These are phyloP conservation scores for Perkinsus olseni DNA, from an alignment of 169 alveolate genomes.

Conservation along the genomic window DNA sequence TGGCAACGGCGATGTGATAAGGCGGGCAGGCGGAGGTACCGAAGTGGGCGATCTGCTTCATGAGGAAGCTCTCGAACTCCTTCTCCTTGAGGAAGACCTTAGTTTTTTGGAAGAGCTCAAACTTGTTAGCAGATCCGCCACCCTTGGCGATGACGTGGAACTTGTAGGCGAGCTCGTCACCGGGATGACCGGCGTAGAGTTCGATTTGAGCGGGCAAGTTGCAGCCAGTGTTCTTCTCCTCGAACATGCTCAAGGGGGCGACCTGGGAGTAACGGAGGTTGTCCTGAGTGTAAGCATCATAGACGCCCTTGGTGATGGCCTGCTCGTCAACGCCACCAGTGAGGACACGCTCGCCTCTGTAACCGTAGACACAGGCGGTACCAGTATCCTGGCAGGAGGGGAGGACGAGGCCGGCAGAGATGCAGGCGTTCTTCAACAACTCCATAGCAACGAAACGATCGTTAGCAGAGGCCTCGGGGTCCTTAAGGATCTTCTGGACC, in stretches of 20 bases:
- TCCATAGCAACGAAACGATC: slow-evolving; percentile 68
- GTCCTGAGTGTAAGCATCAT: slow-evolving; percentile 60
- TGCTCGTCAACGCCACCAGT: slow-evolving; percentile 44
- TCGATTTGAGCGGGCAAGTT: slow-evolving; percentile 76
- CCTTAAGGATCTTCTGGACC: slow-evolving; percentile 48
- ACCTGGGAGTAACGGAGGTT: slow-evolving; percentile 67
- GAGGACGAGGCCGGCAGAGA: slow-evolving; percentile 56
- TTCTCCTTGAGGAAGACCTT: slow-evolving; percentile 57
- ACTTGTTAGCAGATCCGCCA: slow-evolving; percentile 78
- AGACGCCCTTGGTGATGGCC: slow-evolving; percentile 61
- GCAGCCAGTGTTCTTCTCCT: slow-evolving; percentile 68
- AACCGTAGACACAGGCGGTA: slow-evolving; percentile 69
- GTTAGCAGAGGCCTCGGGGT: slow-evolving; percentile 55
- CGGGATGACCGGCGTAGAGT: slow-evolving; percentile 38
- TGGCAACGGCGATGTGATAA: slow-evolving; percentile 73
- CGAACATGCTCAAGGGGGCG: slow-evolving; percentile 69
- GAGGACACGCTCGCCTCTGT: slow-evolving; percentile 43
- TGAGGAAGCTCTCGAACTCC: slow-evolving; percentile 46
- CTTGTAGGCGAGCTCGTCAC: slow-evolving; percentile 36
- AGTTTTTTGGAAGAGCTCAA: slow-evolving; percentile 69
- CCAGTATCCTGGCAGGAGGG: slow-evolving; percentile 85
- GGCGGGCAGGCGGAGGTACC: slow-evolving; percentile 86
- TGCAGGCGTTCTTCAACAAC: slow-evolving; percentile 57
- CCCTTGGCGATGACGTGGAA: slow-evolving; percentile 70
- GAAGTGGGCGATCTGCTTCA: slow-evolving; percentile 52